Base-by-base conservation (phyloP, 2,329 filamentous ascomycete genomes). In the Daldinia sp. region DNA sequence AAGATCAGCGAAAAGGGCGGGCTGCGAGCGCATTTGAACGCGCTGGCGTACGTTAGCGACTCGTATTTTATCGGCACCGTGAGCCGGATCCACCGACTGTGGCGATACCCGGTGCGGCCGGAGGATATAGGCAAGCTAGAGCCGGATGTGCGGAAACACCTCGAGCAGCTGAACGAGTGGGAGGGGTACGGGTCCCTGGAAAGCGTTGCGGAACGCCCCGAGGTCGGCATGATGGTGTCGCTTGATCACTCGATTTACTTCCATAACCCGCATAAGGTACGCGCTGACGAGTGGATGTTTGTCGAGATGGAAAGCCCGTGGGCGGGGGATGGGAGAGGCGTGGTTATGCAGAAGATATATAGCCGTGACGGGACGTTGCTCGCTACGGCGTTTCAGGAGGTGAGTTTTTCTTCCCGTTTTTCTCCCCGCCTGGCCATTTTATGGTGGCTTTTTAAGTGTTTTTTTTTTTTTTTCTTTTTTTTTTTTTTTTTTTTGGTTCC, bases 11-110 rank as follows among this genome's bases (percentile, higher is more conserved):
- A 85, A 0, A 82, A 82, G 3, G 92, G 92, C 17, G 92, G 93
- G 1, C 87, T 90, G 67, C 86, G 90, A 71, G 92, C 93, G 9
- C 94, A 98, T 75, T 82, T 97, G 32, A 90, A 87, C 34, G 95
- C 95, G 7, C 83, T 99, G 64, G 94, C 94, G 21, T 99, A 98
- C 80, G 91, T 98, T 81, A 92, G 89, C 23, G 94, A 98, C 78
- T 91, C 86, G 74, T 95, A 92, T 80, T 98, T 99, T 78, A 94
- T 98, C 76, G 94, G 92, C 35, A 97, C 94, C 1, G 87, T 97
- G 6, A 83, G 89, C 25, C 87, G 92, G 17, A 89, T 94, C 56
- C 94, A 97, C 77, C 85, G 87, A 58, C 83, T 97, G 32, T 94
- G 91, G 85, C 84, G 91, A 11, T 92, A 91, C 75, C 86, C 85